Conservation (phyloP, 176 grass and related monocot species). For the Lolium rigidum region DNA sequence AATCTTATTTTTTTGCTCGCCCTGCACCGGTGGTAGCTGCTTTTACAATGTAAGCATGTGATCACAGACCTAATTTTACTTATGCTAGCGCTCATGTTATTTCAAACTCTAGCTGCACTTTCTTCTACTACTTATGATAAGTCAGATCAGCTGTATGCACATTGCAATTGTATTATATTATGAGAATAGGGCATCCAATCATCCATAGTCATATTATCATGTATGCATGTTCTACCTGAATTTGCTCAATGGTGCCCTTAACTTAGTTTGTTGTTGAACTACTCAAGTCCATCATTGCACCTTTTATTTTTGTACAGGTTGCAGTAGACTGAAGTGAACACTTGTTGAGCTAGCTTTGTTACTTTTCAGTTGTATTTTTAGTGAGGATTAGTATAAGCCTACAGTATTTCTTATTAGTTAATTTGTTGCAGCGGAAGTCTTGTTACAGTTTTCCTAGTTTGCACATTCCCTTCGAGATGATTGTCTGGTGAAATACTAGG, state of each 20-base stretch:
- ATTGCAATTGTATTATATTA: not conserved
- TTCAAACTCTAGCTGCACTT: not conserved
- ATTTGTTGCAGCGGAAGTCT: too few species aligned
- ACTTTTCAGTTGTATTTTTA: too few species aligned
- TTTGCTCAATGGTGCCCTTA: not conserved
- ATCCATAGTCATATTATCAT: not conserved
- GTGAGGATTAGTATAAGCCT: too few species aligned
- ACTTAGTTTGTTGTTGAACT: not conserved
- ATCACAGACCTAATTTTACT: not conserved
- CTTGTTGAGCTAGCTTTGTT: not conserved
- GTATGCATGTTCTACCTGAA: not conserved
- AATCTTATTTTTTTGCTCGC: not conserved
- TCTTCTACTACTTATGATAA: not conserved
- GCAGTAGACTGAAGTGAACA: not conserved
- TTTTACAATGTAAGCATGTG: constrained; percentile 9
- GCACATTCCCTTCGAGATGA: too few species aligned
- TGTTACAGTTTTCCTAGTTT: too few species aligned
- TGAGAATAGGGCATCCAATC: not conserved
- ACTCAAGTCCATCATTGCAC: not conserved
- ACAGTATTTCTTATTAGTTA: too few species aligned
- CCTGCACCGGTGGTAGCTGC: not conserved
- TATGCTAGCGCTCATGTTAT: not conserved
- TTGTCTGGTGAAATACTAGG: not conserved
- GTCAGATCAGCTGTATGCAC: not conserved
- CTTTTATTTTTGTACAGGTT: not conserved